Percentiles rank a stretch among this genome's conserved stretches.
These are phyloP conservation scores for Eragrostis curvula DNA, from an alignment of 176 grass and related monocot genomes.

Conservation along the genomic window DNA sequence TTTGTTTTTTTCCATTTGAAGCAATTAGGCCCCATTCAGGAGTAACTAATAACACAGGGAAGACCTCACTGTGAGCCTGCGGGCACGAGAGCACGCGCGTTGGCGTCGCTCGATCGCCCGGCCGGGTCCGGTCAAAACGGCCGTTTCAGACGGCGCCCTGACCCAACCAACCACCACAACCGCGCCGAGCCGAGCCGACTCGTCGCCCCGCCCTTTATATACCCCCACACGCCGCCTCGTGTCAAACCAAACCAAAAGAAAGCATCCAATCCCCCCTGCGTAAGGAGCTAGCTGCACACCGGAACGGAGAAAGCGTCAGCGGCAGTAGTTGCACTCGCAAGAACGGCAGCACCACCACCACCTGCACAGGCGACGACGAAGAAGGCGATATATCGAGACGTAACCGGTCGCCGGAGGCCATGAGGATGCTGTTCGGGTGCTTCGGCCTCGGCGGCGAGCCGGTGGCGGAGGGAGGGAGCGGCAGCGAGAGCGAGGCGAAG, in stretches of 20 bases:
- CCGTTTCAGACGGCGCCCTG: slow-evolving; percentile 16
- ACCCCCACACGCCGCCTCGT: not conserved
- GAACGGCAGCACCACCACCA: not conserved
- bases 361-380: not conserved
- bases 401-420: not conserved
- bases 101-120: not conserved
- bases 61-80: not conserved
- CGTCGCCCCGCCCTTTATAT: not conserved
- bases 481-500: not conserved
- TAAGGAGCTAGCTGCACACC: not conserved
- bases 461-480: not conserved
- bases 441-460: slow-evolving; percentile 36
- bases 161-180: slow-evolving; percentile 10
- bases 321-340: not conserved
- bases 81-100: not conserved
- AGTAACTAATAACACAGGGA: no score
- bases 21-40: no score
- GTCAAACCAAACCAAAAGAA: slow-evolving; percentile 30
- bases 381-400: no score
- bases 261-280: not conserved
- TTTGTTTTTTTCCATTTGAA: not conserved
- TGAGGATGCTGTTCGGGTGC: slow-evolving; percentile 39
- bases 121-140: slow-evolving; percentile 29
- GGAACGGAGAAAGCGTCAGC: not conserved
- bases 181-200: not conserved